Base-by-base conservation (phyloP, 1,284 basidiomycete genomes). In the Irpex rosettiformis region DNA sequence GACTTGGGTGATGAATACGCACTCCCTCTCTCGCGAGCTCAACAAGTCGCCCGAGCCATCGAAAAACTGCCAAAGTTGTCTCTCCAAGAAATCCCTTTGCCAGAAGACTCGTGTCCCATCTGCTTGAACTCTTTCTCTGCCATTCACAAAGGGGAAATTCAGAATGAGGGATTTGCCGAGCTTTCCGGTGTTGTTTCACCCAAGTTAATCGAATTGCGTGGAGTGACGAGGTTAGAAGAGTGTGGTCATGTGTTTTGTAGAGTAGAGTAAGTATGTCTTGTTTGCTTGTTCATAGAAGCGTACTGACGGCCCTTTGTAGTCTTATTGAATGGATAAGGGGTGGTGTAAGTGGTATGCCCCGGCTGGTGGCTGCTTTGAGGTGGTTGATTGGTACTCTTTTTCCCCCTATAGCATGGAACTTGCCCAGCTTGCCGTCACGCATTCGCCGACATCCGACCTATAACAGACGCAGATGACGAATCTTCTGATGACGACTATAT, bases 221-320 rank as follows among this genome's bases (percentile, higher is more conserved):
- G 83, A 1, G 72, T 88, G 8, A 88, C 86, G 3, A 83, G 80
- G 65, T 70, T 89, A 1, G 70, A 68, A 3, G 74, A 70, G 2
- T 89, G 87, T 66, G 83, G 83, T 0, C 87, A 89, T 71, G 65
- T 85, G 5, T 89, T 89, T 66, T 89, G 86, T 67, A 72, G 78
- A 56, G 76, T 79, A 66, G 86, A 88, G 86, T 88, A 65, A 64
- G 83, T 71, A 47, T 21, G 6, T 22, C 8, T 25, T 51, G 55
- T n/a, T 42, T 43, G 22, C 43, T 33, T n/a, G 3, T 29, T 45
- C 28, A n/a, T 43, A 48, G 47, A 13, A 40, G 30, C 27, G 37
- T 16, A 5, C 10, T 8, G 22, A 43, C 30, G 52, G 37, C 49
- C 51, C 52, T 3, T 48, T 24, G 56, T 24, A 88, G 86, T 66